Base-by-base conservation (phyloP, 192 early-diverging fungal genomes). In the Neocallimastix lanati region DNA sequence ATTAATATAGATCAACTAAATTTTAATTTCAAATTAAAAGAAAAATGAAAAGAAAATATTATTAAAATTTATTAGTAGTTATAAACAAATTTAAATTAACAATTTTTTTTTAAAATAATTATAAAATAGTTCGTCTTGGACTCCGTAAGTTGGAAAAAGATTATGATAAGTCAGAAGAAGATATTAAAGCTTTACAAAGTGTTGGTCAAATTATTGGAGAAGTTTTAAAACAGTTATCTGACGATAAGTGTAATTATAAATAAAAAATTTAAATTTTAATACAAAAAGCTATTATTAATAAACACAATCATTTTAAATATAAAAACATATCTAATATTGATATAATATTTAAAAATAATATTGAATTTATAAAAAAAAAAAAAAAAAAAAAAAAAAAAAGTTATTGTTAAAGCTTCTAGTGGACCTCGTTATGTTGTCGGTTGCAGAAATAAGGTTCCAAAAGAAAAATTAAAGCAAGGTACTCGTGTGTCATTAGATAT, bases 161-260 rank as follows among this genome's bases (percentile, higher is more conserved):
- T 78, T 99, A 90, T 83, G 91, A 96, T 80, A 99, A 98, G 82
- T 93, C 95, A n/a, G 98, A 99, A 85, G 93, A 98, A 81, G 96
- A 99, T 85, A 90, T 99, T 79, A 98, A 98, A 83, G 96, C 98
- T 0, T 85, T 99, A 36, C 98, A 99, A 85, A 96, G 93, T 85
- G 95, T 98, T n/a, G 98, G 98, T 6, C 98, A 99, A 84, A 96
- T 98, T 78, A 95, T 99, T 81, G 98, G 96, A 77, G 96, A 98
- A 83, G 95, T 99, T 27, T 87, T 99, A 79, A 98, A 98, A 84
- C 96, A 99, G 86, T 85, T 98, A 81, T 96, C 97, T 81, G 95
- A 94, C 77, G 96, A 99, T 78, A 89, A 94, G 85, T 99, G 94
- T 96, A 90, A 82, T 88, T n/a, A n/a, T n/a, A n/a, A n/a, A n/a